phyloP scores from a whole-genome alignment of 768 basidiomycete genomes.

The Kwoniella bestiolae region DNA sequence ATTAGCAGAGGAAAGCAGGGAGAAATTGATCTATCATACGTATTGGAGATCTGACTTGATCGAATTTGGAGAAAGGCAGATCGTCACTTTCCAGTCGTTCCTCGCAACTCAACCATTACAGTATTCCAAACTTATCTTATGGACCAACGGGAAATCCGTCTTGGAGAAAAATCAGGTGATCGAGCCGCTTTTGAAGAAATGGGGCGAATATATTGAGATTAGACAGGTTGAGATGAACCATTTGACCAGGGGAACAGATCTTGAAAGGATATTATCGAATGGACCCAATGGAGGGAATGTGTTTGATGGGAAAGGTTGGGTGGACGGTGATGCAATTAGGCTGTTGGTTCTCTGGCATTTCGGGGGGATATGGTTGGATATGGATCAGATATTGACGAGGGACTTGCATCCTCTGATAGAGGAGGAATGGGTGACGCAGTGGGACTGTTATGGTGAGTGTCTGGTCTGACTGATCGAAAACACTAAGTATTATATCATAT shows the following conservation, averaged over 20 bases:
- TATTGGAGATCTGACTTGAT: conserved; percentile 93
- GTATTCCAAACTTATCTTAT: conserved; percentile 73
- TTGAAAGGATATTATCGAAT: conserved; percentile 67
- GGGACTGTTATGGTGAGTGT: conserved; percentile 92
- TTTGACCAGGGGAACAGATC: conserved; percentile 75
- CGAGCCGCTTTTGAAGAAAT: conserved; percentile 65
- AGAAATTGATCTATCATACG: conserved; percentile 74
- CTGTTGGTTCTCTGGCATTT: conserved; percentile 83
- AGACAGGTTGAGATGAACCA: conserved; percentile 68
- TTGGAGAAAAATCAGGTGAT: conserved; percentile 62
- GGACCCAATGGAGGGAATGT: conserved; percentile 50
- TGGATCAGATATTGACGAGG: conserved; percentile 91
- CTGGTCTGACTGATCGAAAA: conserved; percentile 42
- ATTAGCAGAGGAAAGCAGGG: conserved; percentile 33
- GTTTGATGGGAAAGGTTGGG: conserved; percentile 82
- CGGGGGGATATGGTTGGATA: conserved; percentile 96
- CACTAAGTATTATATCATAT: background rate
- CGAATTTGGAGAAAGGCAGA: conserved; percentile 78
- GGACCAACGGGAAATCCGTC: conserved; percentile 78
- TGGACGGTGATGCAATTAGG: conserved; percentile 91
- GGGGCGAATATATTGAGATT: conserved; percentile 74
- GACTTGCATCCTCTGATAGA: conserved; percentile 84
- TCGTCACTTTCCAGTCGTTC: conserved; percentile 89
- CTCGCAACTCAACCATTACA: conserved; percentile 83
- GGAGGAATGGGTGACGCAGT: conserved; percentile 96